Base-by-base conservation (phyloP, 2,329 filamentous ascomycete species). In the Penicillium brasilianum region DNA sequence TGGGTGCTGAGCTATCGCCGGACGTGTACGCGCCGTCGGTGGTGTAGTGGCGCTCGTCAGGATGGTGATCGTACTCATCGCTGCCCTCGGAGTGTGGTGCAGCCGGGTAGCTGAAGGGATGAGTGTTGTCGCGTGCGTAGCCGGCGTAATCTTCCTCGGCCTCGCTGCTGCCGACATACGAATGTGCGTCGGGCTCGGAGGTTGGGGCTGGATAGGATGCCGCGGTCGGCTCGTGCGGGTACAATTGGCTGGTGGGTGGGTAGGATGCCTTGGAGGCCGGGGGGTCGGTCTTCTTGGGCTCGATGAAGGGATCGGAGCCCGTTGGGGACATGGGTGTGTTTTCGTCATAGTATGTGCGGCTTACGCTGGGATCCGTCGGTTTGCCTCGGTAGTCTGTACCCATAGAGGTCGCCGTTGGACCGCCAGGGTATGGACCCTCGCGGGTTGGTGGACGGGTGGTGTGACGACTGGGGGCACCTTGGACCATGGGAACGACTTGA, bases 401-500 rank as follows among this genome's bases (percentile, higher is more conserved):
- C 71, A 73, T 71, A 30, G 68, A 62, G 1, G 69, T 72, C 10
- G 72, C 62, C 3, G 70, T 69, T 14, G 74, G 74, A 6, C 74
- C 78, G 30, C 76, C 73, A 50, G 72, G 64, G 60, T 80, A 80
- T 5, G 80, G 74, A 14, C 77, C 80, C 63, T 84, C 82, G 46
- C 78, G 72, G 2, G 81, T 80, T 18, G 78, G 76, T 14, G 82
- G 80, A 20, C 77, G 75, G 49, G 81, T 83, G 22, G 77, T 80
- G 58, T 83, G 82, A 46, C 83, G 84, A 70, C 84, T 86, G 2
- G 85, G 83, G 13, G 88, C 83, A 10, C 88, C 88, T 67, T 90
- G 89, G 49, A 89, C 89, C 91, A 96, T 96, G 7, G 95, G 95
- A 18, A 98, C 91, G 13, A 99, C 95, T 72, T 97, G 93, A 13